Evolutionary conservation across 768 basidiomycete genomes (phyloP).

Genomic region (Trametes coccinea): DNA sequence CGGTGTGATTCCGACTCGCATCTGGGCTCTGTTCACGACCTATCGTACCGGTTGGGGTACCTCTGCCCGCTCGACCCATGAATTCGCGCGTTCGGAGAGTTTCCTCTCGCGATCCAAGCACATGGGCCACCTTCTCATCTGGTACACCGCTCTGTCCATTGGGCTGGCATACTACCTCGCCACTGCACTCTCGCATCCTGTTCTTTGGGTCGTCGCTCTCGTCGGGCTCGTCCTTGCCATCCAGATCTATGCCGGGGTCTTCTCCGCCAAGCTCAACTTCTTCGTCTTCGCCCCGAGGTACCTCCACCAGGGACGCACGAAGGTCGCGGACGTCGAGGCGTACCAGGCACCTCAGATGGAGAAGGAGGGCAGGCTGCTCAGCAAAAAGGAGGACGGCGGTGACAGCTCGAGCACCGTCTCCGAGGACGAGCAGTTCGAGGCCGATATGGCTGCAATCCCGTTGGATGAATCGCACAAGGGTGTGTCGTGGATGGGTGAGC

Average conservation of each 20-base stretch:
- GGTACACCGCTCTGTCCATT: conserved; percentile 23
- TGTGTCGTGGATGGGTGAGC: background rate
- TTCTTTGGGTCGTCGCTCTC: conserved; percentile 14
- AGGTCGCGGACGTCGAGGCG: conserved; percentile 21
- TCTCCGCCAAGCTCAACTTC: conserved; percentile 18
- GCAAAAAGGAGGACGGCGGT: background rate
- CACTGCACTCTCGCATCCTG: conserved; percentile 12
- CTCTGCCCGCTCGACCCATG: conserved; percentile 19
- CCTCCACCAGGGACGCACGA: conserved; percentile 14
- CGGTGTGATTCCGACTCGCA: conserved; percentile 17
- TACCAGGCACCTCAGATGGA: background rate
- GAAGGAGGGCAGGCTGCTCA: background rate
- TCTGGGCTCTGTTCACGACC: conserved; percentile 20
- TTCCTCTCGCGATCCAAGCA: conserved; percentile 19
- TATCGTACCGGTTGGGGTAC: conserved; percentile 20
- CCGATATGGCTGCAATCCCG: background rate
- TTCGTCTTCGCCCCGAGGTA: conserved; percentile 14
- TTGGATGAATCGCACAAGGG: background rate
- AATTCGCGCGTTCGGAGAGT: conserved; percentile 19
- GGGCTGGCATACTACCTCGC: conserved; percentile 23
- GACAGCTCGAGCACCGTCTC: background rate
- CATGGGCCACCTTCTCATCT: conserved; percentile 19
- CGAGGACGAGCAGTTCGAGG: background rate
- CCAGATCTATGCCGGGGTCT: conserved; percentile 20
- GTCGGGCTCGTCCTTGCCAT: background rate